A percentile compares a stretch with the other conserved stretches of the same genome.
phyloP scores from a whole-genome alignment of 2,329 filamentous ascomycete genomes.

The Fusarium caatingaense region DNA sequence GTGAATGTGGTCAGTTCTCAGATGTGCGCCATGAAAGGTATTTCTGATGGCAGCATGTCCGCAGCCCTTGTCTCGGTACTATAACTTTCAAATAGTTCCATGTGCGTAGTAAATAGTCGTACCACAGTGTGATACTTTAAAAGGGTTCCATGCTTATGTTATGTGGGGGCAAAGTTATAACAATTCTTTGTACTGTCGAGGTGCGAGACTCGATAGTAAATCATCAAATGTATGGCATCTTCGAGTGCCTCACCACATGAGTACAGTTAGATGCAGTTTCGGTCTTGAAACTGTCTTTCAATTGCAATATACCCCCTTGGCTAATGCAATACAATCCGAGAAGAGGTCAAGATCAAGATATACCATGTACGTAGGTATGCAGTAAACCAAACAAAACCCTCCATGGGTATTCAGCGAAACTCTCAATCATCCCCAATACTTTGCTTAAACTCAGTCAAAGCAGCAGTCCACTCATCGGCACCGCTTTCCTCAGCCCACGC shows the following conservation, averaged over 20 bases:
- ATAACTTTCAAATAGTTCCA: background rate
- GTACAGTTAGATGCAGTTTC: background rate
- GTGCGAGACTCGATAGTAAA: background rate
- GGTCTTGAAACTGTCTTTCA: no score
- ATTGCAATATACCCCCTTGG: background rate
- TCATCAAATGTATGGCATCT: background rate
- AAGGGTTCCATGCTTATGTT: background rate
- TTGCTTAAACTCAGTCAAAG: conserved; percentile 61
- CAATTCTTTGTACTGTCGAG: background rate
- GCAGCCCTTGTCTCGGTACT: background rate
- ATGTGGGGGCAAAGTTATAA: background rate
- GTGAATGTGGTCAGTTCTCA: background rate
- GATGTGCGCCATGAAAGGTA: background rate
- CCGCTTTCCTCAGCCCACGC: conserved; percentile 59
- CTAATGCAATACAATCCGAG: background rate
- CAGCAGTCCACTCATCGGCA: conserved; percentile 59
- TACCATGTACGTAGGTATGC: background rate
- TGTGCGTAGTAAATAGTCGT: background rate
- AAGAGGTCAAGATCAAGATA: background rate
- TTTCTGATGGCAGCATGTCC: background rate
- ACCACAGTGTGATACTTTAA: background rate
- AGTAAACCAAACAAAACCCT: background rate
- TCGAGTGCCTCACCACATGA: background rate
- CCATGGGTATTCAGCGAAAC: background rate
- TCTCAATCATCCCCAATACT: conserved; percentile 44